Percentiles rank a stretch among this genome's conserved stretches.
These are phyloP conservation scores for Acanthamoeba divionensis DNA, from an alignment of 208 protist genomes.

Conservation along the genomic window DNA sequence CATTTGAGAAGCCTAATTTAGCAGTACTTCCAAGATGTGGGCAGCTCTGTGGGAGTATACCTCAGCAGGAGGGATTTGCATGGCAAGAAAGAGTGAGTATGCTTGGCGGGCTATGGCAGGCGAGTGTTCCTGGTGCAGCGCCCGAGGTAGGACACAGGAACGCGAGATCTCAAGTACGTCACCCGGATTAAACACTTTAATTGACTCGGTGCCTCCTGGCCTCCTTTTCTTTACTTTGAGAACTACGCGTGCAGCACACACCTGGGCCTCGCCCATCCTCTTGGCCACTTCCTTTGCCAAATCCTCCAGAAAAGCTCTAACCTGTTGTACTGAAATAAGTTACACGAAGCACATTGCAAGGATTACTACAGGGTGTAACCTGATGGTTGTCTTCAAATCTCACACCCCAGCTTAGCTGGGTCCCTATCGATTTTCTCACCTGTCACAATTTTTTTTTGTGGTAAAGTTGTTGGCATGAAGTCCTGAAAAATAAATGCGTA, in stretches of 20 bases:
- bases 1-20: not conserved
- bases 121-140: not conserved
- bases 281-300: slow-evolving; percentile 1
- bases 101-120: not conserved
- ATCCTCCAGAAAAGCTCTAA: not conserved
- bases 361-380: not conserved
- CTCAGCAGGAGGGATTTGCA: slow-evolving; percentile 27
- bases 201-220: not conserved
- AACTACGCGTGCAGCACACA: not conserved
- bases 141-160: not conserved
- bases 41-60: not conserved
- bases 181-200: slow-evolving; percentile 26
- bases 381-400: not conserved
- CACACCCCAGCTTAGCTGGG: slow-evolving; percentile 38
- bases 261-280: not conserved
- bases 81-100: slow-evolving; percentile 2
- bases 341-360: not conserved
- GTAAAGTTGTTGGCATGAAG: not conserved
- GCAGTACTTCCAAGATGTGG: no score
- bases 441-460: not conserved
- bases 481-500: not conserved
- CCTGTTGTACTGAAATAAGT: not conserved
- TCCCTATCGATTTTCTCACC: slow-evolving; percentile 11
- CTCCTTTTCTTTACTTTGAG: slow-evolving; percentile 25
- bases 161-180: not conserved